phyloP scores from a whole-genome alignment of 768 basidiomycete genomes.

The Aureoboletus auriporus region DNA sequence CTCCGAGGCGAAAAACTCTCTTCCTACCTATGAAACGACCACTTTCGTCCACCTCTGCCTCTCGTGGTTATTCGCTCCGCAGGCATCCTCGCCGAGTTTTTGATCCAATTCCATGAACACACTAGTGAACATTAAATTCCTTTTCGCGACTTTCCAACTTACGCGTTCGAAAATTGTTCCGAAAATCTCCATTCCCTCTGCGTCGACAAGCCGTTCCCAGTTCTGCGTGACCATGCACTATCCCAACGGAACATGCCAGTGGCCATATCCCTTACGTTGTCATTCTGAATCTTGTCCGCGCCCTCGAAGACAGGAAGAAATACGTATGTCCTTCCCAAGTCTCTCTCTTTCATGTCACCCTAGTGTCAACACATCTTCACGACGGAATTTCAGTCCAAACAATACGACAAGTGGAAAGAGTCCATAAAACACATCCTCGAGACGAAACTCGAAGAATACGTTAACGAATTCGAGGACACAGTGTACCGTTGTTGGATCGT shows the following conservation, averaged over 20 bases:
- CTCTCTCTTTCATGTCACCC: background rate
- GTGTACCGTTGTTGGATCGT: constrained; percentile 66
- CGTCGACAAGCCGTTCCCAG: constrained; percentile 85
- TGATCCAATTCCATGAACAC: constrained; percentile 87
- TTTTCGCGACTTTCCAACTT: background rate
- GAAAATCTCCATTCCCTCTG: constrained; percentile 73
- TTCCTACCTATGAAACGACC: constrained; percentile 61
- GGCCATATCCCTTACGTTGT: constrained; percentile 88
- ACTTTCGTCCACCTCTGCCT: constrained; percentile 51
- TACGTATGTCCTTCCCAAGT: constrained; percentile 42
- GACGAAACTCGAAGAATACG: constrained; percentile 87
- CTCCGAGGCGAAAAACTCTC: constrained; percentile 51
- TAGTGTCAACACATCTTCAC: constrained; percentile 46
- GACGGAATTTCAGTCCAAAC: constrained; percentile 51
- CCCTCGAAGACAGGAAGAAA: constrained; percentile 78
- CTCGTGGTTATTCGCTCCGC: constrained; percentile 71
- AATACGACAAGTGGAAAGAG: constrained; percentile 59
- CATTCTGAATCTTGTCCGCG: constrained; percentile 66
- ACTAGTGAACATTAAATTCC: constrained; percentile 55
- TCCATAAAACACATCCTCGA: constrained; percentile 68
- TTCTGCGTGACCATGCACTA: constrained; percentile 67
- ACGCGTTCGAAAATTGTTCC: constrained; percentile 62
- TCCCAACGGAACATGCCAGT: constrained; percentile 80
- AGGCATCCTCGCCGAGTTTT: constrained; percentile 88
- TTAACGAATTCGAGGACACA: constrained; percentile 89